Base-by-base conservation (phyloP, 805 yeast species). In the Pichia eremophila region DNA sequence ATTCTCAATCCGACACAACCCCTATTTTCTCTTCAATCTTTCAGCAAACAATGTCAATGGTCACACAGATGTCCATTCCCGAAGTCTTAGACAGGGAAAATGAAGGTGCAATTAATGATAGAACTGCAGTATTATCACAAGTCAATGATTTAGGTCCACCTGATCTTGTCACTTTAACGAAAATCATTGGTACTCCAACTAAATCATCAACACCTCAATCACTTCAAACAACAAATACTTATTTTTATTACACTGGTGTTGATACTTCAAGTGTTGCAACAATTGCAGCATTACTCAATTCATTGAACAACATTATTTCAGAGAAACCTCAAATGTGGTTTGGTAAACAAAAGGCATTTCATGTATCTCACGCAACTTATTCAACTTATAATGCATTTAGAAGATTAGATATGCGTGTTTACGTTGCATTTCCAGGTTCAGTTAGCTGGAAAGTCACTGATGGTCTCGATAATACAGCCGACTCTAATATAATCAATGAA, bases 191-290 rank as follows among this genome's bases (percentile, higher is more conserved):
- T 34, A 57, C 36, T 44, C 37, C 51, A 9, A 43, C 57, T 65
- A 70, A 39, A 32, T 19, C 28, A 3, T 31, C 42, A 4, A 29
- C 41, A 5, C 14, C 19, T 9, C 36, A 34, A 15, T 34, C 36
- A 14, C 9, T 4, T 25, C 18, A 41, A 5, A 78, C 72, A 43
- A 64, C 80, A n/a, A 85, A 88, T 10, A 83, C 93, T 2, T 85
- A 76, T 60, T 69, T 85, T 42, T 85, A 85, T 62, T 80, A 77
- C 54, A 75, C 86, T 0, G 95, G 95, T 8, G 73, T 81, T 2
- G 91, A 85, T 58, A 81, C 85, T 18, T 79, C 87, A 25, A 82
- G 79, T 56, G 77, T 87, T 15, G 85, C 93, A 1, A 75, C 89
- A 1, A 79, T 85, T 46, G 90, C 91, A 11, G 89, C 89, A 1